phyloP scores from a whole-genome alignment of 257 asterid species.

The Nicotiana undulata region DNA sequence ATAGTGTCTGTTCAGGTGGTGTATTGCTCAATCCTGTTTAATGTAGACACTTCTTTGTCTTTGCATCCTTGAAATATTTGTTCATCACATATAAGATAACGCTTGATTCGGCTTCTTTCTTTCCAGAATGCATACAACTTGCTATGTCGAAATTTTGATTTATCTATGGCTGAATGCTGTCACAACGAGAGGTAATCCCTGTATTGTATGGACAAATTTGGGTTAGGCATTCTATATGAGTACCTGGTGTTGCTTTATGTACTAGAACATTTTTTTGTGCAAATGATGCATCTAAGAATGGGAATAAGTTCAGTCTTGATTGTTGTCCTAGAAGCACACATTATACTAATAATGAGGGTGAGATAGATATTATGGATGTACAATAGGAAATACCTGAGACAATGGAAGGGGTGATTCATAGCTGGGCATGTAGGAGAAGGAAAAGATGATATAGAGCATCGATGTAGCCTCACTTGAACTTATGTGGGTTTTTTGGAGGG shows the following conservation, averaged over 20 bases:
- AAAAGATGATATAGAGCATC: background rate
- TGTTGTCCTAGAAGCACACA: background rate
- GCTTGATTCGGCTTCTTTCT: conserved; percentile 3
- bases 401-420: background rate
- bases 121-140: conserved; percentile 76
- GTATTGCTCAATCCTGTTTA: conserved; percentile 20
- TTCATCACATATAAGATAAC: background rate
- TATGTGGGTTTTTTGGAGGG: background rate
- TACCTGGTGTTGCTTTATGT: background rate
- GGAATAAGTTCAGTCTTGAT: background rate
- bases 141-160: conserved; percentile 78
- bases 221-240: background rate
- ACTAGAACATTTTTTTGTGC: background rate
- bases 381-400: background rate
- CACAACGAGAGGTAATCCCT: conserved; percentile 78
- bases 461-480: background rate
- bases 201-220: conserved; percentile 3
- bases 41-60: conserved; percentile 18
- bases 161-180: conserved; percentile 91
- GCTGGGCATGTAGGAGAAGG: background rate
- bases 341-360: background rate
- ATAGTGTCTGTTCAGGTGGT: conserved; percentile 81
- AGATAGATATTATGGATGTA: background rate
- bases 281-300: background rate
- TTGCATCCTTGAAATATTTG: background rate